These are phyloP conservation scores for Phanerochaete sordida DNA, from an alignment of 768 basidiomycete species.

Conservation along the genomic window DNA sequence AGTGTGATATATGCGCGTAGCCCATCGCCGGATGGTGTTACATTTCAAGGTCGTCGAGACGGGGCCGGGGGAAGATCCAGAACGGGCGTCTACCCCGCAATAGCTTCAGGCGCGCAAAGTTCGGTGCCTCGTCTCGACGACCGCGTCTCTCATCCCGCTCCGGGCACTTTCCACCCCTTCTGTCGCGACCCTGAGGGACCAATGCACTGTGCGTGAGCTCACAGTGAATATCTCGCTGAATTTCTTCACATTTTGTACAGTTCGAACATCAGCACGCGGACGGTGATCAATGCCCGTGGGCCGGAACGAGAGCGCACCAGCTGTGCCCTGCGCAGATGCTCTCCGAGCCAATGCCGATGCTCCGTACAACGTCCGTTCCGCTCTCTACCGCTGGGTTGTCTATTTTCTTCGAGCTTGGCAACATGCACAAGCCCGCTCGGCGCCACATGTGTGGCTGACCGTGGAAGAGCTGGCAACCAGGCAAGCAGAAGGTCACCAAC, in stretches of 20 bases:
- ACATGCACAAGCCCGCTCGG: too few species aligned
- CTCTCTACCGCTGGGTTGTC: not conserved
- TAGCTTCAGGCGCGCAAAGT: not conserved
- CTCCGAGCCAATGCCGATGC: not conserved
- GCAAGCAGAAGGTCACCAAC: too few species aligned
- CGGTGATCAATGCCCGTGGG: not conserved
- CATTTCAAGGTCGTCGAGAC: not conserved
- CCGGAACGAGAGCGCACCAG: not conserved
- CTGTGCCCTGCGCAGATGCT: not conserved
- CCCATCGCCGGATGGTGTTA: not conserved
- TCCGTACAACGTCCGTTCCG: not conserved
- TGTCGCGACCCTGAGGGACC: not conserved
- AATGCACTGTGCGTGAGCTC: not conserved
- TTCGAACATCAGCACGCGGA: not conserved
- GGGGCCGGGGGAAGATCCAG: not conserved
- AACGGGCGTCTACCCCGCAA: conserved; percentile 1
- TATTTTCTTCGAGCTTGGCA: too few species aligned
- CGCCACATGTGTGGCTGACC: too few species aligned
- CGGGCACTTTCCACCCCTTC: not conserved
- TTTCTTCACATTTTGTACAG: not conserved
- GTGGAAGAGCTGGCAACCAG: too few species aligned
- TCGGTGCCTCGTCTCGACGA: not conserved
- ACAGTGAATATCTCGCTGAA: not conserved
- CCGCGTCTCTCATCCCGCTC: not conserved
- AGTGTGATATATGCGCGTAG: not conserved